A percentile compares a stretch with the other conserved stretches of the same genome.
Evolutionary conservation across 495 filamentous ascomycete species (phyloP).

Genomic region (Chaetomidium leptoderma): DNA sequence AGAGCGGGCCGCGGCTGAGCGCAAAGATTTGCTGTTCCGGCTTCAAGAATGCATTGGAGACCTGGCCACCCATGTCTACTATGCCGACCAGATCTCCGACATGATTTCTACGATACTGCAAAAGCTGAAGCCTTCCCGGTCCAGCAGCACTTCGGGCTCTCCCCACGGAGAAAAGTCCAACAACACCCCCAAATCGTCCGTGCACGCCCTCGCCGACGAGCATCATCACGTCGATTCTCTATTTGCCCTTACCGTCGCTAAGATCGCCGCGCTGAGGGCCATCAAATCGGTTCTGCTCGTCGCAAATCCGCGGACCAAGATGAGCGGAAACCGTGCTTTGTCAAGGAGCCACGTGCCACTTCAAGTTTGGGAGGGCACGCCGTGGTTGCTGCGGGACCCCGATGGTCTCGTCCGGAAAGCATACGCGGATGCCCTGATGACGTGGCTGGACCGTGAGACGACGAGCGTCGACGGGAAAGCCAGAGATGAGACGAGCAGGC

Average conservation of each 20-base stretch:
- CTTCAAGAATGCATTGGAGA: conserved; percentile 75
- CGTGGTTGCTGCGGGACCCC: conserved; percentile 78
- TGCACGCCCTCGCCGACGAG: conserved; percentile 33
- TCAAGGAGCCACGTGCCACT: conserved; percentile 69
- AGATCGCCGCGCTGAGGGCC: conserved; percentile 70
- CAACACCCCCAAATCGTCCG: conserved; percentile 24
- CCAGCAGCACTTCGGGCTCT: conserved; percentile 39
- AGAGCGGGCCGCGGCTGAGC: conserved; percentile 27
- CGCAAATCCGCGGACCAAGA: conserved; percentile 61
- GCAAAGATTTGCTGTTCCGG: conserved; percentile 55
- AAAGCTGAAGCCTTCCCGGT: conserved; percentile 62
- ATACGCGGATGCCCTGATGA: conserved; percentile 74
- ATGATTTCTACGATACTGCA: conserved; percentile 77
- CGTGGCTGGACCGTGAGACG: conserved; percentile 79
- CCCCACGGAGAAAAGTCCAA: conserved; percentile 40
- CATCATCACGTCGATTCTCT: conserved; percentile 50
- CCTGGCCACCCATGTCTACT: conserved; percentile 90
- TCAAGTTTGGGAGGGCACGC: conserved; percentile 84
- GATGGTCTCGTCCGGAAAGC: conserved; percentile 72
- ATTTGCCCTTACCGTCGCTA: conserved; percentile 70
- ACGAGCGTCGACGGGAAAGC: conserved; percentile 60
- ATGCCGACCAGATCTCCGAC: conserved; percentile 87
- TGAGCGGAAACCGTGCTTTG: conserved; percentile 57
- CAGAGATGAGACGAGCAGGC: conserved; percentile 49
- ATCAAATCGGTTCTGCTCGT: conserved; percentile 76